Base-by-base conservation (phyloP, 1,139 yeast species). In the Arxiozyma telluris region DNA sequence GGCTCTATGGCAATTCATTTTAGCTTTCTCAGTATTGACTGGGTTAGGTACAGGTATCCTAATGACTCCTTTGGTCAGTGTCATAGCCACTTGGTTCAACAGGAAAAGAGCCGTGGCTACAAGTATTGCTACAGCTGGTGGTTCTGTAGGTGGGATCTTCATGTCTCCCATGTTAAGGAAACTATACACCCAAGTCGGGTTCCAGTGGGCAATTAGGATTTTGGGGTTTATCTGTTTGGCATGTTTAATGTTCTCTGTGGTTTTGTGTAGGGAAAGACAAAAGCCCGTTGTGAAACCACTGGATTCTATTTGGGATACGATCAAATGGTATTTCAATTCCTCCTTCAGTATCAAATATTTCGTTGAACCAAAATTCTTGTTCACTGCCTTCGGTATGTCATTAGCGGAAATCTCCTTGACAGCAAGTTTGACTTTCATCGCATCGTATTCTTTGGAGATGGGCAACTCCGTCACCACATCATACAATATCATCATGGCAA, bases 121-220 rank as follows among this genome's bases (percentile, higher is more conserved):
- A 21, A 83, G 84, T 0, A 58, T 81, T 0, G 82, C 85, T 2
- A 79, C 85, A 0, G 71, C 78, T 61, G 87, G 87, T 20, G 87
- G 87, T 0, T 78, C 83, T 20, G 70, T 82, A 12, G 88, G 87
- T 17, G 88, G 87, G 41, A 71, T 81, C 34, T 65, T 77, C 17
- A 80, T 83, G 66, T 87, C 89, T 0, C 72, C 82, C 50, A 74
- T 83, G 71, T 73, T 83, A 57, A 71, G 83, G 57, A 73, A 74
- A 42, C 66, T 82, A 18, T 83, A 81, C 61, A 65, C 67, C 2
- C 73, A 73, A 50, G 76, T 80, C 44, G 88, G 87, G 0, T 83
- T 75, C 59, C 67, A 70, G 11, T 82, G 87, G 87, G 84, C 87
- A 0, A 76, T 83, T 56, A 69, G 88, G 59, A 74, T 78, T 0